Conservation (phyloP, 306 rosid genomes). For the Medicago ruthenica region DNA sequence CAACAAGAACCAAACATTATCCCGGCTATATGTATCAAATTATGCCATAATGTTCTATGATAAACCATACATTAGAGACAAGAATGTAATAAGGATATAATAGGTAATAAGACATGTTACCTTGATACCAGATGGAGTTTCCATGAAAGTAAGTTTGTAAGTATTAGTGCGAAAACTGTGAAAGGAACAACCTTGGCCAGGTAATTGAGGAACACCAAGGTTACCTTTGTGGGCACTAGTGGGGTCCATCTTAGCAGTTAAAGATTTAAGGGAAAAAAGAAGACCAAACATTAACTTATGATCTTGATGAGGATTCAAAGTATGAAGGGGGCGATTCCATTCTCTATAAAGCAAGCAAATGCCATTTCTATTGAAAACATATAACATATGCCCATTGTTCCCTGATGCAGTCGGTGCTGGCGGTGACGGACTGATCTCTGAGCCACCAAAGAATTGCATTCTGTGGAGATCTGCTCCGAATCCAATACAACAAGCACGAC, state of each 20-base stretch:
- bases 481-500: no score
- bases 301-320: constrained; percentile 88
- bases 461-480: neutral
- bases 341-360: constrained; percentile 90
- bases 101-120: constrained; percentile 47
- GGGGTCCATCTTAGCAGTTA: constrained; percentile 96
- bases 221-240: constrained; percentile 84
- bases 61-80: neutral
- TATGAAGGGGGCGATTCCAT: constrained; percentile 92
- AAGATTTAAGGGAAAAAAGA: constrained; percentile 92
- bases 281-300: constrained; percentile 98
- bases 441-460: constrained; percentile 96
- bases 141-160: constrained; percentile 95
- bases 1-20: no score
- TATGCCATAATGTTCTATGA: no score
- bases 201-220: constrained; percentile 93
- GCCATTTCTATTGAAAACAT: constrained; percentile 89
- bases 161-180: constrained; percentile 92
- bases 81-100: neutral
- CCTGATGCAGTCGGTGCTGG: constrained; percentile 80
- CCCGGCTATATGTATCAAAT: no score
- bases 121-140: constrained; percentile 93
- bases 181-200: constrained; percentile 98
- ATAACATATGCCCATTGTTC: constrained; percentile 94
- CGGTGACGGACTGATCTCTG: constrained; percentile 96